Base-by-base conservation (phyloP, 805 yeast species). In the Saturnispora gosingensis region DNA sequence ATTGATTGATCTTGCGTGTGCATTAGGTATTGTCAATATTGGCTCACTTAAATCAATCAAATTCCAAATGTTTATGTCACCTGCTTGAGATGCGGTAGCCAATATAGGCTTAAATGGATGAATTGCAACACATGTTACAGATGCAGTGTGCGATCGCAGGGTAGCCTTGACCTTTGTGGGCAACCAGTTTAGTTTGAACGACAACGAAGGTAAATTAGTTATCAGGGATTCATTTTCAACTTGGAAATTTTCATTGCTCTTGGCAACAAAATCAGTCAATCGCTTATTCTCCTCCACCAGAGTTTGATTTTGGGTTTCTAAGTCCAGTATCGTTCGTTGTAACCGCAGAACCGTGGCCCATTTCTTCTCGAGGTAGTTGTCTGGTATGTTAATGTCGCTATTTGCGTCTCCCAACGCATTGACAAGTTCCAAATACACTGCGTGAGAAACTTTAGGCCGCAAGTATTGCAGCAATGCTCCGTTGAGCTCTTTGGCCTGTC, bases 321-420 rank as follows among this genome's bases (percentile, higher is more conserved):
- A 66, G 48, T 83, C 91, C 52, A 83, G 69, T 43, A 83, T 82
- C 59, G 79, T 76, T 55, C 81, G 77, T 67, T 91, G 97, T 30
- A 91, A 71, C 45, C 96, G 71, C 32, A 88, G 73, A 4, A 90
- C 91, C 0, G 95, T 82, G 0, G 83, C 74, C 97, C 97, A 90
- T 68, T 89, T 90, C 67, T 83, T 84, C 58, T 84, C 88, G 39
- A 88, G 55, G 45, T 61, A 67, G 36, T 62, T 54, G 3, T 54
- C 53, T 1, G 72, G 71, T 36, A 54, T 54, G n/a, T 52, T 46
- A 5, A 65, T 58, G 7, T 58, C 45, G 30, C 43, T 22, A 4
- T 52, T 53, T 24, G 47, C 11, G 2, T 39, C 34, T 15, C 43
- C 45, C 27, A 45, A 50, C 16, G 50, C 43, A n/a, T 27, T 36